phyloP scores from a whole-genome alignment of 768 basidiomycete species.

The Naematelia aurantialba region DNA sequence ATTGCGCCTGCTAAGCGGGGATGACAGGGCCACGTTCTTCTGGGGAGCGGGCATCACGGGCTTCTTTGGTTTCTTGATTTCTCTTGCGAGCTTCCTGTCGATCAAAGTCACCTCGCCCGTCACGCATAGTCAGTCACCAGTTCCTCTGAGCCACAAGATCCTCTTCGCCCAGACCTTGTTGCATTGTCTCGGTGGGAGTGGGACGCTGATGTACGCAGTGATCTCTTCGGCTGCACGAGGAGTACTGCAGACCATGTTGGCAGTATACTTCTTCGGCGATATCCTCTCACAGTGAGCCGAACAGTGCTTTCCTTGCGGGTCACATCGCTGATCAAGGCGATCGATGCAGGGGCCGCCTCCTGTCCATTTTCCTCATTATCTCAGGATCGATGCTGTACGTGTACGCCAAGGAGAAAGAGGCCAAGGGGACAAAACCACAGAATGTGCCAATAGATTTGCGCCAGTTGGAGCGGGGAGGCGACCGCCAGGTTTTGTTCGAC shows the following conservation, averaged over 20 bases:
- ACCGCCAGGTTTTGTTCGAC: conserved; percentile 7
- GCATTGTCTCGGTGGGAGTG: background rate
- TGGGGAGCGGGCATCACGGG: conserved; percentile 71
- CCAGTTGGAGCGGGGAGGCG: conserved; percentile 20
- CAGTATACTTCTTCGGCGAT: conserved; percentile 75
- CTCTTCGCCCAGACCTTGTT: background rate
- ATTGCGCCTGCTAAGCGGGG: conserved; percentile 59
- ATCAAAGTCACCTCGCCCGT: conserved; percentile 98
- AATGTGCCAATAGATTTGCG: conserved; percentile 12
- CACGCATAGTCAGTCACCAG: conserved; percentile 62
- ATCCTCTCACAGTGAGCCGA: conserved; percentile 69
- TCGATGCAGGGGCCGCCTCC: conserved; percentile 30
- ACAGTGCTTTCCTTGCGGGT: background rate
- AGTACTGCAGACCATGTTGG: conserved; percentile 82
- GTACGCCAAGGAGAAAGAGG: conserved; percentile 42
- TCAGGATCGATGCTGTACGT: conserved; percentile 46
- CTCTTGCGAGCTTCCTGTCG: conserved; percentile 82
- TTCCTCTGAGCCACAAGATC: background rate
- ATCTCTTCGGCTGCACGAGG: conserved; percentile 78
- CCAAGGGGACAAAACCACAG: background rate
- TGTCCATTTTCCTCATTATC: conserved; percentile 44
- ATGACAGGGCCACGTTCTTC: conserved; percentile 60
- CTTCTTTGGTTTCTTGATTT: conserved; percentile 78
- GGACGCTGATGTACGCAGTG: conserved; percentile 22
- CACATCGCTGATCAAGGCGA: background rate